These are phyloP conservation scores for Corchorus olitorius DNA, from an alignment of 345 rosid genomes.

Conservation along the genomic window DNA sequence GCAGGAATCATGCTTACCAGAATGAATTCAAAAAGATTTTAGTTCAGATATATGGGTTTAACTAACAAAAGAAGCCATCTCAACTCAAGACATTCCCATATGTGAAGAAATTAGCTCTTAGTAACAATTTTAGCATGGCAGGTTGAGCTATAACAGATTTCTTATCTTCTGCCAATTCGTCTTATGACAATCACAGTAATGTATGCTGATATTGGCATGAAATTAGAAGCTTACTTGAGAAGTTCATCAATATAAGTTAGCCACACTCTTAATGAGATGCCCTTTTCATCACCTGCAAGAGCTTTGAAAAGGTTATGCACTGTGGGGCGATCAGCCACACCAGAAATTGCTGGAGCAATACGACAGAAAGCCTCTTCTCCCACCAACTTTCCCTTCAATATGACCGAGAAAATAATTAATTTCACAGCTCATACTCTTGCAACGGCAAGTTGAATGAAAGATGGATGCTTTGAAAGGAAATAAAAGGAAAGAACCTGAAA, in stretches of 20 bases:
- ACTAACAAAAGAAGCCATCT: not conserved
- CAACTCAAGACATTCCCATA: too few species aligned
- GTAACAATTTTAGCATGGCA: not conserved
- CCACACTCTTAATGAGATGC: slow-evolving; percentile 81
- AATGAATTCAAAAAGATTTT: not conserved
- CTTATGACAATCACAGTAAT: not conserved
- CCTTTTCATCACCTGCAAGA: slow-evolving; percentile 62
- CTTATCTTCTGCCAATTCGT: not conserved
- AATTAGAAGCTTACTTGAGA: slow-evolving; percentile 70
- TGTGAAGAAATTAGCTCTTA: not conserved
- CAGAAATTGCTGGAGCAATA: slow-evolving; percentile 86
- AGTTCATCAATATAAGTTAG: slow-evolving; percentile 78
- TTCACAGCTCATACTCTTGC: slow-evolving; percentile 17
- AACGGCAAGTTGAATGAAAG: not conserved
- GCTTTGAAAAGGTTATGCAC: slow-evolving; percentile 87
- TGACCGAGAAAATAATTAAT: slow-evolving; percentile 18
- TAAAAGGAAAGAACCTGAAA: slow-evolving; percentile 55
- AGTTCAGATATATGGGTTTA: not conserved
- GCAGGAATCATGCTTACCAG: slow-evolving; percentile 35
- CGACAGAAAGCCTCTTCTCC: slow-evolving; percentile 85
- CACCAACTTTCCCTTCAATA: slow-evolving; percentile 67
- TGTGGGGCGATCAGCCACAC: slow-evolving; percentile 86
- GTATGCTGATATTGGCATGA: not conserved
- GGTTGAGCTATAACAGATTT: slow-evolving; percentile 1
- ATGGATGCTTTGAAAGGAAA: slow-evolving; percentile 15